Evolutionary conservation across 805 yeast genomes (phyloP).

Genomic region (Ogataea trehaloabstinens): DNA sequence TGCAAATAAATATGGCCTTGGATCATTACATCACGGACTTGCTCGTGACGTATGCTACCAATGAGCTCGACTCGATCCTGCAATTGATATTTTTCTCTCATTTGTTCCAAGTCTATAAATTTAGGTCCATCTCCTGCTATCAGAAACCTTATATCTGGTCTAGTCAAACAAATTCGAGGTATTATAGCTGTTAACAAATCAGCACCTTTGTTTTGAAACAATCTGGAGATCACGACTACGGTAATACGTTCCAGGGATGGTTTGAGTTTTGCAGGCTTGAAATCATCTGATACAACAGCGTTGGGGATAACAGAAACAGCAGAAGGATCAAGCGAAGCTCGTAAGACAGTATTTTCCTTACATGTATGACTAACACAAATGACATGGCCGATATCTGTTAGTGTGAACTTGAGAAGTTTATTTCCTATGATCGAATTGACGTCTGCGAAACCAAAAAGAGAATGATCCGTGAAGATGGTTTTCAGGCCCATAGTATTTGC

Average conservation of each 20-base stretch:
- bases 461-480: constrained; percentile 94
- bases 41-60: constrained; percentile 89
- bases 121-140: constrained; percentile 98
- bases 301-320: constrained; percentile 90
- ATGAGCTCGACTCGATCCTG: constrained; percentile 85
- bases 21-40: constrained; percentile 89
- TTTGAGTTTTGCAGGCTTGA: constrained; percentile 45
- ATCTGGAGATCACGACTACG: constrained; percentile 84
- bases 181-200: constrained; percentile 81
- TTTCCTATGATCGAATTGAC: constrained; percentile 82
- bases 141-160: constrained; percentile 67
- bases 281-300: constrained; percentile 86
- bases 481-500: constrained; percentile 89
- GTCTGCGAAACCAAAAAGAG: constrained; percentile 90
- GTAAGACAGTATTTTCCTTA: constrained; percentile 88
- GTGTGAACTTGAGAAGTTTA: constrained; percentile 76
- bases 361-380: constrained; percentile 97
- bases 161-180: constrained; percentile 71
- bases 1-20: constrained; percentile 92
- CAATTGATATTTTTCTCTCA: constrained; percentile 80
- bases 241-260: constrained; percentile 51
- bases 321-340: constrained; percentile 79
- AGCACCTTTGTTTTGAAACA: constrained; percentile 96
- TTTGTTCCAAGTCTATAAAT: constrained; percentile 89
- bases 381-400: constrained; percentile 85